Evolutionary conservation across 208 protist genomes (phyloP), one percentile per base, ranked within the genome.

Genomic region (Acanthamoeba quina): DNA sequence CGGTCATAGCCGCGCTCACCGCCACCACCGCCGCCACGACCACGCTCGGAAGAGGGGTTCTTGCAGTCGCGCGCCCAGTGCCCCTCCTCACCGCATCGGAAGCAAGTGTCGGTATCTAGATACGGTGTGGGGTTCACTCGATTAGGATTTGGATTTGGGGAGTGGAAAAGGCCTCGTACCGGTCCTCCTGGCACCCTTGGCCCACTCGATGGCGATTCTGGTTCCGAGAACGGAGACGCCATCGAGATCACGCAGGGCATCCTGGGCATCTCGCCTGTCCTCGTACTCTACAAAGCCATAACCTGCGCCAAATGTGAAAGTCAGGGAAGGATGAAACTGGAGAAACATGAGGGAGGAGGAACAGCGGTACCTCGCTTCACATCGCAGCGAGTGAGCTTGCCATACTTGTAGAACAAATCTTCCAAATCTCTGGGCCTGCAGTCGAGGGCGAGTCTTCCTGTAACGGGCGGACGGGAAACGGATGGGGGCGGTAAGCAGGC

Each of bases 361-460:
- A 5, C 70, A 6, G 13, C 9, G 0, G 70, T 86, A 86, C 78
- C 78, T 19, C 78, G 60, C 78, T 94, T 94, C 29, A 94, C 58
- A 58, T 94, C 93, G 37, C 72, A 88, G 78, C 93, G 72, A 34
- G 34, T 88, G 29, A 94, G 21, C 17, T 47, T 47, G 44, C 93
- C 93, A 80, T 78, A 94, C 76, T 89, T 88, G 83, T 90, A 88
- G 93, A 94, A 94, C 41, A 88, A 56, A 34, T 94, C 93, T 44
- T 94, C 70, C 41, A 94, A 49, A 37, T 94, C 93, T 19, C 80
- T 13, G 29, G 52, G 41, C 10, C 93, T 11, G 72, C 47, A 29
- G 31, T 66, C 49, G 54, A 47, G 52, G 60, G 93, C 17, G 56
- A 94, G 70, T 54, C 93, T 72, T 83, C 93, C 93, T 72, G 78